These are phyloP conservation scores for Zhuliangozyma parablackwelliae DNA, from an alignment of 1,139 yeast genomes.

Conservation along the genomic window DNA sequence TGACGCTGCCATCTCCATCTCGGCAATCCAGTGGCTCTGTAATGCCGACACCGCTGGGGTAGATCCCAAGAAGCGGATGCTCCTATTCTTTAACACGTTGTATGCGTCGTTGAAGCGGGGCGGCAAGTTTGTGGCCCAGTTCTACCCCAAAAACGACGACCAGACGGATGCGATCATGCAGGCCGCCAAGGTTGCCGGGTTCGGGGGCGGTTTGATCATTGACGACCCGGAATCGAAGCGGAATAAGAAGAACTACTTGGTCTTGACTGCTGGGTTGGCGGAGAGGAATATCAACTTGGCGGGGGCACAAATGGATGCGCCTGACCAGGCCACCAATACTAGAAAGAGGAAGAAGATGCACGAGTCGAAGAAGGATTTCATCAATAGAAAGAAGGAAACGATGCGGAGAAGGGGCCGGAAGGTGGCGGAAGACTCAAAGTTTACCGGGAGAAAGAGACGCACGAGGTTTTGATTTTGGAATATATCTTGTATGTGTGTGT, in stretches of 20 bases:
- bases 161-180: conserved; percentile 74
- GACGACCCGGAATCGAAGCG: conserved; percentile 93
- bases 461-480: conserved; percentile 55
- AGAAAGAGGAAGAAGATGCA: conserved; percentile 51
- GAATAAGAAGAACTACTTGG: conserved; percentile 86
- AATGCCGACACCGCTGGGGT: conserved; percentile 83
- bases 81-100: conserved; percentile 80
- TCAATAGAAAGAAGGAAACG: conserved; percentile 86
- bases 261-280: conserved; percentile 81
- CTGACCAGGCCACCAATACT: conserved; percentile 35
- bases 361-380: conserved; percentile 78
- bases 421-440: conserved; percentile 87
- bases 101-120: conserved; percentile 87
- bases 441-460: conserved; percentile 90
- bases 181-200: conserved; percentile 93
- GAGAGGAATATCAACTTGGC: conserved; percentile 65
- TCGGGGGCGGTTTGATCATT: conserved; percentile 90
- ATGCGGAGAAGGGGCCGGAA: conserved; percentile 87
- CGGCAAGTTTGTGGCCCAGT: conserved; percentile 95
- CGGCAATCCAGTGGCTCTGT: conserved; percentile 97
- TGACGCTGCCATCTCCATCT: conserved; percentile 93
- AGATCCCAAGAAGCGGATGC: conserved; percentile 82
- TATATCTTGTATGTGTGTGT: background rate
- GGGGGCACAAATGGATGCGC: conserved; percentile 76
- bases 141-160: conserved; percentile 86